Conservation (phyloP, 257 asterid species). For the Solanum bulbocastanum region DNA sequence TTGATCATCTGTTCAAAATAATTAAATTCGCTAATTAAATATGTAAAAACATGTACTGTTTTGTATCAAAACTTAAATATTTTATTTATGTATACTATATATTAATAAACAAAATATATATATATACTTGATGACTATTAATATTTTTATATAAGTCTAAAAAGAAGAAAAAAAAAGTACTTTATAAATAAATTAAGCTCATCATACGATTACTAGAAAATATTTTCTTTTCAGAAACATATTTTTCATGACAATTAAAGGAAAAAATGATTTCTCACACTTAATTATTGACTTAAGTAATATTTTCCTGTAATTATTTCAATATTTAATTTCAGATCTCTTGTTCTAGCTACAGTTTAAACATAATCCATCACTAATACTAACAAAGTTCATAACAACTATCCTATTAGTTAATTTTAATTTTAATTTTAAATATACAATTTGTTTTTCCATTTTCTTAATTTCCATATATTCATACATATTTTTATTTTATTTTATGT, state of each 20-base stretch:
- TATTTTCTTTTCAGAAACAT: too few relatives aligned
- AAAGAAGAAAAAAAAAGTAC: too few relatives aligned
- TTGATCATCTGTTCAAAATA: neutral
- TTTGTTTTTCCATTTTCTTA: too few relatives aligned
- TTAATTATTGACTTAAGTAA: neutral
- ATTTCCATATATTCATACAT: neutral
- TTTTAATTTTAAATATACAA: too few relatives aligned
- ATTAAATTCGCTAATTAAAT: neutral
- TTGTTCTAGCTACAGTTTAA: neutral
- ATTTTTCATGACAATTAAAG: neutral
- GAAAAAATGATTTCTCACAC: neutral
- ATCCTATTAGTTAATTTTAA: neutral
- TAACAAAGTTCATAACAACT: neutral
- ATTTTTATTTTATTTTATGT: neutral
- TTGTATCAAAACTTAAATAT: too few relatives aligned
- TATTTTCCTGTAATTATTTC: neutral
- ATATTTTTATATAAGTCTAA: too few relatives aligned
- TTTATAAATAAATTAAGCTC: too few relatives aligned
- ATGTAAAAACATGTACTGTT: too few relatives aligned
- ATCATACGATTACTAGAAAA: neutral
- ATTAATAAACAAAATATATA: too few relatives aligned
- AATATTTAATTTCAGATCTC: neutral
- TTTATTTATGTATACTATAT: too few relatives aligned
- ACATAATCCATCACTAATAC: neutral
- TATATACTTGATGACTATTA: neutral